These are phyloP conservation scores for Metarhizium sp. DNA, from an alignment of 2,329 filamentous ascomycete genomes.

Conservation along the genomic window DNA sequence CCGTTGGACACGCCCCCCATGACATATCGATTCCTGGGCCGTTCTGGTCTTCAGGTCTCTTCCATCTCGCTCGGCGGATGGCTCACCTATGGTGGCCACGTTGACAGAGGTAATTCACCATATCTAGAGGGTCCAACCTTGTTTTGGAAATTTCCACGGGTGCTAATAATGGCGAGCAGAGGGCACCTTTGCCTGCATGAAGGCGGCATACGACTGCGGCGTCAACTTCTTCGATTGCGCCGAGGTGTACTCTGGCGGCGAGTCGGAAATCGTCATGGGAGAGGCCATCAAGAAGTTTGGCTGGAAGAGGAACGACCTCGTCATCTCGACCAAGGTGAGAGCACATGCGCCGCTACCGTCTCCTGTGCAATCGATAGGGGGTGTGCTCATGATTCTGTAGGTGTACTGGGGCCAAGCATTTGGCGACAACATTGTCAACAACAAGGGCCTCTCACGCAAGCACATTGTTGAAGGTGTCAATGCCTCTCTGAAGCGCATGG, in stretches of 20 bases:
- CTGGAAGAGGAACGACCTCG: conserved; percentile 52
- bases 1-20: conserved; percentile 41
- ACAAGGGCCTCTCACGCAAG: conserved; percentile 58
- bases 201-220: conserved; percentile 49
- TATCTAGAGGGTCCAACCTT: background rate
- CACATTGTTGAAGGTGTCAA: conserved; percentile 60
- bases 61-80: conserved; percentile 62
- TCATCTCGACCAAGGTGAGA: conserved; percentile 49
- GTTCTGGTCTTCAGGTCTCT: conserved; percentile 64
- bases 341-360: background rate
- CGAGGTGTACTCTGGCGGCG: conserved; percentile 47
- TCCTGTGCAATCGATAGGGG: too few relatives aligned
- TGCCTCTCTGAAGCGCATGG: conserved; percentile 46
- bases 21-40: conserved; percentile 64
- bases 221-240: conserved; percentile 57
- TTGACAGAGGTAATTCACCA: conserved; percentile 46
- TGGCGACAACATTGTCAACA: conserved; percentile 55
- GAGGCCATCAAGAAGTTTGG: conserved; percentile 49
- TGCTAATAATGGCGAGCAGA: conserved; percentile 14
- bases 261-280: conserved; percentile 55
- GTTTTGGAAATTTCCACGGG: background rate
- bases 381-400: conserved; percentile 20
- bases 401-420: conserved; percentile 56
- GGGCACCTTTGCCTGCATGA: conserved; percentile 48
- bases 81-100: conserved; percentile 68